Percentiles rank a stretch among this genome's conserved stretches.
Evolutionary conservation across 345 rosid species (phyloP).

Genomic region (Kernera saxatilis): DNA sequence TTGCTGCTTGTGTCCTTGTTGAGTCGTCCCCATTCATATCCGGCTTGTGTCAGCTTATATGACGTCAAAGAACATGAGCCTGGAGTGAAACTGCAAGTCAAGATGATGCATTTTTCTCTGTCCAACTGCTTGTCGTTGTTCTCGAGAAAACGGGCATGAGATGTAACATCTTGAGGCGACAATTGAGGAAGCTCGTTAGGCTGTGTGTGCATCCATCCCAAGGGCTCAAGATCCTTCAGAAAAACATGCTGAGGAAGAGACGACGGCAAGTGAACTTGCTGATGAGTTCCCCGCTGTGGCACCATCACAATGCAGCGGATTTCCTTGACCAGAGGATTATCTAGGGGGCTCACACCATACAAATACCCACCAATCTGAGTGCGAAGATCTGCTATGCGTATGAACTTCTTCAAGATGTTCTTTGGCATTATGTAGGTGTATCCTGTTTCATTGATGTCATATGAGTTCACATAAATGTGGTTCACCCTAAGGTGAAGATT

Average conservation of each 20-base stretch:
- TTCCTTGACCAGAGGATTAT: constrained; percentile 86
- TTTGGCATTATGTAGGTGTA: constrained; percentile 91
- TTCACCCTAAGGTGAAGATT: constrained; percentile 85
- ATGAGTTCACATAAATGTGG: constrained; percentile 80
- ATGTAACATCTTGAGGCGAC: constrained; percentile 80
- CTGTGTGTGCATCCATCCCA: constrained; percentile 98
- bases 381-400: constrained; percentile 79
- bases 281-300: constrained; percentile 88
- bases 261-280: constrained; percentile 72
- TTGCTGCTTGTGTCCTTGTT: constrained; percentile 72
- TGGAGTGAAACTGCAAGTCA: constrained; percentile 95
- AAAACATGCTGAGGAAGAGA: constrained; percentile 87
- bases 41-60: constrained; percentile 73
- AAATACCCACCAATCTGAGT: constrained; percentile 81
- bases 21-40: constrained; percentile 91
- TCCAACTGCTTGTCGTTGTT: constrained; percentile 90
- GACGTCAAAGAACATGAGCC: constrained; percentile 92
- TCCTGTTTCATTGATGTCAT: constrained; percentile 90
- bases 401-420: constrained; percentile 87
- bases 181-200: constrained; percentile 92
- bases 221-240: constrained; percentile 81
- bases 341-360: constrained; percentile 88
- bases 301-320: constrained; percentile 80
- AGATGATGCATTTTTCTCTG: constrained; percentile 77
- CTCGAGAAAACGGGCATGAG: constrained; percentile 72